Evolutionary conservation across 805 yeast genomes (phyloP), one percentile per base, ranked within the genome.

Genomic region (Ogataea siamensis): DNA sequence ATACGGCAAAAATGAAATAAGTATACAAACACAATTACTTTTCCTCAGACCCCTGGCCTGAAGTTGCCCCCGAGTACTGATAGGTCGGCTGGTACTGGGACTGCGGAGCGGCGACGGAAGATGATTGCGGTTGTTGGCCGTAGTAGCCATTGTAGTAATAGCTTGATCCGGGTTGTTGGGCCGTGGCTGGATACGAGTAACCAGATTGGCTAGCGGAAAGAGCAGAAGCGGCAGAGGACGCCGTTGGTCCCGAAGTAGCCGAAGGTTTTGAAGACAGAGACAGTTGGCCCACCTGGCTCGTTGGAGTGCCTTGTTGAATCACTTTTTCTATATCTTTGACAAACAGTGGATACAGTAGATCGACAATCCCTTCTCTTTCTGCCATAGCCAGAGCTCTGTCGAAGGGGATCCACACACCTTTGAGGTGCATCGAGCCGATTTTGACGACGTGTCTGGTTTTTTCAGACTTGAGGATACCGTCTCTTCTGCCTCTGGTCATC

Each of bases 361-460:
- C 80, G 20, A 74, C 76, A 39, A 74, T 78, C 12, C 77, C 77
- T 55, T 78, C 84, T 37, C 79, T 67, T 54, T 78, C 79, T 10
- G 83, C 83, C 71, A 78, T 70, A 28, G 78, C 78, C 26, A 78
- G 59, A 3, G 84, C 84, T 43, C 84, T 63, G 53, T 78, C 83
- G 56, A 78, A 78, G 5, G 85, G 84, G 32, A 79, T 77, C 85
- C 85, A 79, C 18, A 79, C 84, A 22, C 85, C 85, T 54, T 79
- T 79, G 47, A 79, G 63, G 53, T 78, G 81, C 83, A 79, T 78
- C 10, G 80, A 74, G n/a, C 85, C 85, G 52, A 79, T 76, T 57
- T 78, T 79, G 18, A 79, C 83, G 28, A 79, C 84, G 50, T 77
- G 78, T 33, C 84, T 64, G 18, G 74, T 73, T 53, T 78, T 79